Conservation (phyloP, 495 filamentous ascomycete species). For the Xylaria cubensis region DNA sequence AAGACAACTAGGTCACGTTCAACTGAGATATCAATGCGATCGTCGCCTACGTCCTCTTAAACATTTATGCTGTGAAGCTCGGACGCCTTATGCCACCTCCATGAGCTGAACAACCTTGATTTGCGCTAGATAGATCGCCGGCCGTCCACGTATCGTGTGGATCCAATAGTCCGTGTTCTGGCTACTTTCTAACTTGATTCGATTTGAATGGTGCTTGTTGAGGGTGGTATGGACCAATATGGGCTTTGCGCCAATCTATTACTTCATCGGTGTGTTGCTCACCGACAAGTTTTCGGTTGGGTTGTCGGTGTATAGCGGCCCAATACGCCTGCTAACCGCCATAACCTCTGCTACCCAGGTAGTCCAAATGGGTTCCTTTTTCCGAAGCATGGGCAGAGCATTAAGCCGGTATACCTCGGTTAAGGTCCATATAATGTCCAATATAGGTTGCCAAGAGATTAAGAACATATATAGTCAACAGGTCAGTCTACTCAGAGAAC, state of each 20-base stretch:
- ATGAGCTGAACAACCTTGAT: neutral
- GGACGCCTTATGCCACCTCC: neutral
- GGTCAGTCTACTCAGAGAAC: neutral
- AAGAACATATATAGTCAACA: neutral
- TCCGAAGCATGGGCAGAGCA: neutral
- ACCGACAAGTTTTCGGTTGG: neutral
- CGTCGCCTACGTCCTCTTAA: neutral
- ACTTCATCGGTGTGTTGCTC: neutral
- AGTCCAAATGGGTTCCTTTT: neutral
- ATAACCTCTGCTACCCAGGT: neutral
- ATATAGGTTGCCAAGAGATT: neutral
- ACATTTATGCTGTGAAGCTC: neutral
- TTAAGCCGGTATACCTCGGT: neutral
- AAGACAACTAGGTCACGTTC: neutral
- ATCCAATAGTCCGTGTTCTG: neutral
- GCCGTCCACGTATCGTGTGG: constrained; percentile 18
- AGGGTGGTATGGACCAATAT: constrained; percentile 2
- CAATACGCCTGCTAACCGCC: neutral
- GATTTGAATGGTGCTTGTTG: neutral
- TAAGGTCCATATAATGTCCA: neutral
- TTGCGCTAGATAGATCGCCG: neutral
- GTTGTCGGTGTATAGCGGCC: neutral
- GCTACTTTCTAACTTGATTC: neutral
- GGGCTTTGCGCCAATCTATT: neutral
- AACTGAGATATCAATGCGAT: neutral